Base-by-base conservation (phyloP, 202 grass and related monocot genomes). In the Setaria italica region DNA sequence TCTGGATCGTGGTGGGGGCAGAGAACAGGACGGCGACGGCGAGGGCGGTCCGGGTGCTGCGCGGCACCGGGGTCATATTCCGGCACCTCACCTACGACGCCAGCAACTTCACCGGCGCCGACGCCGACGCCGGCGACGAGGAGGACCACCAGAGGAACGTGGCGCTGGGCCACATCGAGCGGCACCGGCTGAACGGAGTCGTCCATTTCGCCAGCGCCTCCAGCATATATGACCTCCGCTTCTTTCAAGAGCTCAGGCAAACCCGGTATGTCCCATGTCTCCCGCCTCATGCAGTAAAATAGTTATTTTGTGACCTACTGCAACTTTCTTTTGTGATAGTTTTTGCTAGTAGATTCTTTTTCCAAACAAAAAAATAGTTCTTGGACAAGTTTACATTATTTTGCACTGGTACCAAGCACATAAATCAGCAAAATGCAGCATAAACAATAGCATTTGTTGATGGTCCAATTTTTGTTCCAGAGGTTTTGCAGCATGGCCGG, bases 1-100 rank as follows among this genome's bases (percentile, higher is more conserved):
- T 97, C 16, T 97, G 94, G 91, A 72, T 97, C 65, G 90, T 92
- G 7, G 88, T 92, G 53, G 80, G 87, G 49, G 92, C 81, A 4
- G 39, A 54, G 41, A 67, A 87, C 88, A 72, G 30, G 6, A 82
- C 85, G 35, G 72, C 77, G 2, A 67, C 79, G 43, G 65, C 47
- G 16, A 90, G 83, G 29, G 79, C 80, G 48, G 92, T 59, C 47
- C 64, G 63, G 64, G 62, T 70, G 63, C 51, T 94, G 76, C 76
- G 84, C 1, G 74, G 77, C 66, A 88, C 84, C 8, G 74, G 87
- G 11, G 12, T 97, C 83, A 81, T 94, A 88, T 94, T 92, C 70
- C 80, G 92, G 73, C 94, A 97, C 72, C 78, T 94, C 82, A 81
- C 84, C 2, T 97, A 84, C n/a, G 74, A 51, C 29, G 78, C 50